A percentile compares a stretch with the other conserved stretches of the same genome.
Conservation (phyloP, 208 protist species). For the Strigomonas culicis region DNA sequence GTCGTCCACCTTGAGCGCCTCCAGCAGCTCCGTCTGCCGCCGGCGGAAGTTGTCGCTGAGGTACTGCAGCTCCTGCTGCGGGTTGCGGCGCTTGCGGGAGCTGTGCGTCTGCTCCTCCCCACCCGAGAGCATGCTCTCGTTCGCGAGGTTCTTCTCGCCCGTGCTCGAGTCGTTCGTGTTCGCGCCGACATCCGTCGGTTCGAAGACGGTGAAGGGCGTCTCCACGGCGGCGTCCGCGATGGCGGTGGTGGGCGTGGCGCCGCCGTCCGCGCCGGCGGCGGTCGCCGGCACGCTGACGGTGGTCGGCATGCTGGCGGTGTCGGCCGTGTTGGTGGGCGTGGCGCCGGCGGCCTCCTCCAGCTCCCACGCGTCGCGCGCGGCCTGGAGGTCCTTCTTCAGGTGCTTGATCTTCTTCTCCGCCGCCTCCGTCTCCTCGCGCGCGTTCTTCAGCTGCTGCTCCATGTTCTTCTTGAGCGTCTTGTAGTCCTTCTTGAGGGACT, state of each 20-base stretch:
- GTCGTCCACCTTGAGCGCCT: constrained; percentile 47
- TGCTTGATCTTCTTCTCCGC: constrained; percentile 17
- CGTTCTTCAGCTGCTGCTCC: constrained; percentile 70
- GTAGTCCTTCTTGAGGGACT: constrained; percentile 61
- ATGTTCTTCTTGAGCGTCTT: constrained; percentile 58
- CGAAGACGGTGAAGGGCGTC: too few species aligned
- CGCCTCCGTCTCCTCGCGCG: constrained; percentile 54
- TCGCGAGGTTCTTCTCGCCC: background rate
- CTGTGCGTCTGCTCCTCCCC: background rate
- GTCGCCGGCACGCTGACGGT: background rate
- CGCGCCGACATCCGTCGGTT: too few species aligned
- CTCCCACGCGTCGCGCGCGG: constrained; percentile 25
- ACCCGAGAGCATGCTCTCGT: background rate
- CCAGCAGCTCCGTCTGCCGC: constrained; percentile 42
- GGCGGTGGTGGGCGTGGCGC: background rate
- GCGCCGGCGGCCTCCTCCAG: constrained; percentile 18
- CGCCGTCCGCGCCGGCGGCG: too few species aligned
- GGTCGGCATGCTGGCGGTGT: background rate
- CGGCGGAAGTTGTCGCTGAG: constrained; percentile 25
- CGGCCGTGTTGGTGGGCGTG: background rate
- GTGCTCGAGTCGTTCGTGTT: background rate
- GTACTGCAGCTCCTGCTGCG: constrained; percentile 24
- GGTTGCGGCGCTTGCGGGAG: background rate
- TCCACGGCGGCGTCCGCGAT: background rate
- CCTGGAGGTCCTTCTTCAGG: constrained; percentile 23